Conservation (phyloP, 2,329 filamentous ascomycete species). For the Sclerotinia borealis region DNA sequence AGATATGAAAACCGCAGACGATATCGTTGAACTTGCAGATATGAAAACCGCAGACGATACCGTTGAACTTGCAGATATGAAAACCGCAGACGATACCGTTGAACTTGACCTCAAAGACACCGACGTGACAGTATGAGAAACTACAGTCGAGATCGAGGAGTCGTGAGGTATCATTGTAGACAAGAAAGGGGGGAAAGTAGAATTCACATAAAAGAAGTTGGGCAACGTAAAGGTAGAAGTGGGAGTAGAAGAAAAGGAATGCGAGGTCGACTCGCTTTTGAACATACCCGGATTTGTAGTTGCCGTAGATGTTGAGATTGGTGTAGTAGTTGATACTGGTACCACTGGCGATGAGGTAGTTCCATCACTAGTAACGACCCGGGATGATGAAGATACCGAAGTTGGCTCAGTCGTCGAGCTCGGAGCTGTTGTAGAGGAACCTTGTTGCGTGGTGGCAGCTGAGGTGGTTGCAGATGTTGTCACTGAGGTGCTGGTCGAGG, state of each 20-base stretch:
- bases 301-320: constrained; percentile 12
- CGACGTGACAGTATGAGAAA: background rate
- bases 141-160: constrained; percentile 8
- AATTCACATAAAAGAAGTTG: constrained; percentile 5
- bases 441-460: background rate
- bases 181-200: constrained; percentile 1
- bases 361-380: background rate
- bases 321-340: constrained; percentile 7
- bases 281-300: constrained; percentile 19
- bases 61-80: constrained; percentile 7
- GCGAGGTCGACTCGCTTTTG: constrained; percentile 14
- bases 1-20: background rate
- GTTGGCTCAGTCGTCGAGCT: background rate
- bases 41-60: background rate
- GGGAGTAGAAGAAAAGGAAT: constrained; percentile 18
- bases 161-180: constrained; percentile 2
- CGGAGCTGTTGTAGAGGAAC: background rate
- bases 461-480: background rate
- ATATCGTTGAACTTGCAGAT: constrained; percentile 11
- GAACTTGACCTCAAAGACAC: background rate
- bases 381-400: background rate
- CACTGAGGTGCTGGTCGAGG: background rate
- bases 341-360: background rate
- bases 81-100: background rate
- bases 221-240: background rate